A percentile compares a stretch with the other conserved stretches of the same genome.
phyloP scores from a whole-genome alignment of 192 early-diverging fungal species.

The Chytriomyces confervae region DNA sequence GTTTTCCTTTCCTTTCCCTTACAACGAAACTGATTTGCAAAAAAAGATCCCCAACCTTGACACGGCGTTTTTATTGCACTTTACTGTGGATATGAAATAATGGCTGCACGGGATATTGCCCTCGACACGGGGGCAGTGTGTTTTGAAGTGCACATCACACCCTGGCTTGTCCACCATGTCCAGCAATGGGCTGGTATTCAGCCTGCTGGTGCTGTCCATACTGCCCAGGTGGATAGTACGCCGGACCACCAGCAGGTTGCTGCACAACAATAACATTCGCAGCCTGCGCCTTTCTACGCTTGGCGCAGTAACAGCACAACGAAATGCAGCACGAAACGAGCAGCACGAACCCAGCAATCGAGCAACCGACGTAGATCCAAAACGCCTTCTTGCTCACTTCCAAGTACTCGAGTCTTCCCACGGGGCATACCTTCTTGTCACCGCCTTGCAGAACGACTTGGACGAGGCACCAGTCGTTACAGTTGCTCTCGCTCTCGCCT shows the following conservation, averaged over 20 bases:
- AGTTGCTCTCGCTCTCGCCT: not conserved
- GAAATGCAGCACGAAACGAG: not conserved
- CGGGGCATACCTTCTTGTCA: not conserved
- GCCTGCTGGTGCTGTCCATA: too few species aligned
- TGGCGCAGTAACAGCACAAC: not conserved
- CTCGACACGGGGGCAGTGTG: too few species aligned
- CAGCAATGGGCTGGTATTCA: too few species aligned
- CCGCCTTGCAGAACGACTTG: not conserved
- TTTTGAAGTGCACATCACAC: too few species aligned
- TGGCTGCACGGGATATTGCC: too few species aligned
- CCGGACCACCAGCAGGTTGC: not conserved
- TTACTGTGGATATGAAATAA: too few species aligned
- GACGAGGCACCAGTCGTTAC: not conserved
- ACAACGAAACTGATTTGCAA: too few species aligned
- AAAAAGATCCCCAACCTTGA: too few species aligned
- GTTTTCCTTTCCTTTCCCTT: too few species aligned
- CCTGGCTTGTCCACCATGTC: too few species aligned
- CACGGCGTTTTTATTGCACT: too few species aligned
- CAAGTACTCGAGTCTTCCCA: not conserved
- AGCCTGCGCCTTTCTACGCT: not conserved
- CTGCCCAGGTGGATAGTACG: too few species aligned
- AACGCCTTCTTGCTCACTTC: not conserved
- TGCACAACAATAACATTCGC: not conserved
- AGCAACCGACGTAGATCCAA: not conserved
- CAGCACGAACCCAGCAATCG: not conserved